Evolutionary conservation across 495 filamentous ascomycete genomes (phyloP).

Genomic region (Xylaria telfairii): DNA sequence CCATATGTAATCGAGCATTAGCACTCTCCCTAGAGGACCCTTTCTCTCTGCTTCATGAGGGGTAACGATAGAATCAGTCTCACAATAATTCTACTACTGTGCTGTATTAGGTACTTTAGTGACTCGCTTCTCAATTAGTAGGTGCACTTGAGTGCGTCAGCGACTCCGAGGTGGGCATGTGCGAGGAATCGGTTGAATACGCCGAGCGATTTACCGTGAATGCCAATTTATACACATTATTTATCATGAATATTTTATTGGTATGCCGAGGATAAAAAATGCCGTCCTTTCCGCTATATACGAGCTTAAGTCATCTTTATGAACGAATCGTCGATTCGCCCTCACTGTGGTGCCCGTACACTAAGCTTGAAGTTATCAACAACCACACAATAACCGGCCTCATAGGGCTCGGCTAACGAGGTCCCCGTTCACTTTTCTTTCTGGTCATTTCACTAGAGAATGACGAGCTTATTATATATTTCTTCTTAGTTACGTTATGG

Average conservation of each 20-base stretch:
- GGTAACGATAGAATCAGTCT: background rate
- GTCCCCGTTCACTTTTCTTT: background rate
- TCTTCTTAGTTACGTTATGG: background rate
- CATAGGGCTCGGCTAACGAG: background rate
- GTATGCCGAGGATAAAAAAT: too few relatives aligned
- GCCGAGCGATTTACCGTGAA: too few relatives aligned
- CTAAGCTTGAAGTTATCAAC: slow-evolving; percentile 4
- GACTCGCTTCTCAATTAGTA: slow-evolving; percentile 2
- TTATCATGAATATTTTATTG: background rate
- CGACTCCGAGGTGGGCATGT: background rate
- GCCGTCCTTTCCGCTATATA: background rate
- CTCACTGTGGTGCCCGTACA: background rate
- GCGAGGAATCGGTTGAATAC: background rate
- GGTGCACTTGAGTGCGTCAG: background rate
- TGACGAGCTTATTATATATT: background rate
- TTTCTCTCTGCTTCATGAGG: background rate
- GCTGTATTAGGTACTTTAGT: background rate
- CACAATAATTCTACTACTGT: slow-evolving; percentile 9
- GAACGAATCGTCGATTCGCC: background rate
- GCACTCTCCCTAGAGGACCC: background rate
- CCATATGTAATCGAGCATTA: slow-evolving; percentile 10
- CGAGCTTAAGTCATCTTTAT: background rate
- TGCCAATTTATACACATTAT: background rate
- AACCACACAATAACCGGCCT: background rate
- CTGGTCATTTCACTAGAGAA: background rate